Evolutionary conservation across 2,329 filamentous ascomycete genomes (phyloP).

Genomic region (Daldinia eschscholtzii): DNA sequence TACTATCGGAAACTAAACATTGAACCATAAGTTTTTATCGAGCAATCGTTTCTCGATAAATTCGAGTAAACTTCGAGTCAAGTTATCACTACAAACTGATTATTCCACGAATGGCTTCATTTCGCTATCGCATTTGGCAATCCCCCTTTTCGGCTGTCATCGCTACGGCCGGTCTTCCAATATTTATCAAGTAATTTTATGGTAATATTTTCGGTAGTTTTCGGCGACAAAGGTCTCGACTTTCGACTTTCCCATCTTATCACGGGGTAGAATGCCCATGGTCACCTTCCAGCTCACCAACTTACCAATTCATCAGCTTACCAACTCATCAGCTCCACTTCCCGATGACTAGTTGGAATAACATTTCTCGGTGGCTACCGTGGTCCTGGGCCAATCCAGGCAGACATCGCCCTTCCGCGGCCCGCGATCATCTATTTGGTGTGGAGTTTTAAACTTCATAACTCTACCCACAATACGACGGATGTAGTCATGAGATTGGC

Average conservation of each 20-base stretch:
- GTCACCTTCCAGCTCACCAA: slow-evolving; percentile 25
- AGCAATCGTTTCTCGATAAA: slow-evolving; percentile 48
- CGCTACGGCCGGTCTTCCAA: slow-evolving; percentile 16
- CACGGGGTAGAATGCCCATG: slow-evolving; percentile 3
- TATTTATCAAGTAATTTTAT: slow-evolving; percentile 44
- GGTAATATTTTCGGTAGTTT: slow-evolving; percentile 38
- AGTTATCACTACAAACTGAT: slow-evolving; percentile 3
- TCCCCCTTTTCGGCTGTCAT: slow-evolving; percentile 3
- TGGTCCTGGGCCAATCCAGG: slow-evolving; percentile 19
- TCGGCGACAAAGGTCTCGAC: slow-evolving; percentile 34
- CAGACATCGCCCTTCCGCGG: slow-evolving; percentile 12
- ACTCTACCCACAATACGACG: slow-evolving; percentile 5
- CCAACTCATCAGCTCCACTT: not conserved
- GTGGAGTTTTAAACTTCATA: slow-evolving; percentile 18
- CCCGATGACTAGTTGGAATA: not conserved
- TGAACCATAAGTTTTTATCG: slow-evolving; percentile 43
- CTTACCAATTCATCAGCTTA: slow-evolving; percentile 13
- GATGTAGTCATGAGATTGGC: slow-evolving; percentile 8
- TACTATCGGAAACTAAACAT: slow-evolving; percentile 13
- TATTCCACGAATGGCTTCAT: slow-evolving; percentile 45
- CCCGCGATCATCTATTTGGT: slow-evolving; percentile 17
- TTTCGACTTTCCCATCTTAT: slow-evolving; percentile 9
- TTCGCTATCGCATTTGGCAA: slow-evolving; percentile 41
- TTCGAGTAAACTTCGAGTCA: slow-evolving; percentile 49
- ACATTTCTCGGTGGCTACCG: slow-evolving; percentile 8